Evolutionary conservation across 441 rosid species (phyloP).

Genomic region (Hypseocharis bilobata): DNA sequence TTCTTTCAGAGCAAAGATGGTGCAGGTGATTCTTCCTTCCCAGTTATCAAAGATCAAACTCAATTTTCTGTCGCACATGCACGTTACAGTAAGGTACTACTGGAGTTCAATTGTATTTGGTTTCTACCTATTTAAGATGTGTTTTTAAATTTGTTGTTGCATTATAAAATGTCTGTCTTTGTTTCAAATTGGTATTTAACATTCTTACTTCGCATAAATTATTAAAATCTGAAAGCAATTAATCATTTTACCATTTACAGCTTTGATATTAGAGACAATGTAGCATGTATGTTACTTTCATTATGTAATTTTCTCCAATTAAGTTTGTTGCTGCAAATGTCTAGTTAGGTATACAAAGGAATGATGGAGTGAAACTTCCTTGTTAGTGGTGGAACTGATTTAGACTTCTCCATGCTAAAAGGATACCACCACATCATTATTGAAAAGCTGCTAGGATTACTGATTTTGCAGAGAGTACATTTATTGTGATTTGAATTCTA

Average conservation of each 20-base stretch:
- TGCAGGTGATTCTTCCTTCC: slow-evolving; percentile 81
- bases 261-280: background rate
- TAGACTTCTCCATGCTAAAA: background rate
- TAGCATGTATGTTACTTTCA: background rate
- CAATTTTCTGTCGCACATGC: slow-evolving; percentile 89
- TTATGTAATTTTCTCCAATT: background rate
- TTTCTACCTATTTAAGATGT: slow-evolving; percentile 1
- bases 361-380: background rate
- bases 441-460: background rate
- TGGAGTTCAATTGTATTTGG: slow-evolving; percentile 10
- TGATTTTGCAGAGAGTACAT: background rate
- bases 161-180: background rate
- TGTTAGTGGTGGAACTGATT: background rate
- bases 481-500: background rate
- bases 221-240: background rate
- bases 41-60: slow-evolving; percentile 71
- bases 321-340: background rate
- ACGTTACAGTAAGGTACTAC: slow-evolving; percentile 73
- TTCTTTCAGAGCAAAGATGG: slow-evolving; percentile 57
- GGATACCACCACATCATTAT: background rate
- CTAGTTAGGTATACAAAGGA: background rate
- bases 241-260: background rate
- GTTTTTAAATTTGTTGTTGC: background rate
- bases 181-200: slow-evolving; percentile 4
- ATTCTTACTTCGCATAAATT: background rate